Conservation (phyloP, 2,329 filamentous ascomycete genomes). For the Emericellopsis atlantica region DNA sequence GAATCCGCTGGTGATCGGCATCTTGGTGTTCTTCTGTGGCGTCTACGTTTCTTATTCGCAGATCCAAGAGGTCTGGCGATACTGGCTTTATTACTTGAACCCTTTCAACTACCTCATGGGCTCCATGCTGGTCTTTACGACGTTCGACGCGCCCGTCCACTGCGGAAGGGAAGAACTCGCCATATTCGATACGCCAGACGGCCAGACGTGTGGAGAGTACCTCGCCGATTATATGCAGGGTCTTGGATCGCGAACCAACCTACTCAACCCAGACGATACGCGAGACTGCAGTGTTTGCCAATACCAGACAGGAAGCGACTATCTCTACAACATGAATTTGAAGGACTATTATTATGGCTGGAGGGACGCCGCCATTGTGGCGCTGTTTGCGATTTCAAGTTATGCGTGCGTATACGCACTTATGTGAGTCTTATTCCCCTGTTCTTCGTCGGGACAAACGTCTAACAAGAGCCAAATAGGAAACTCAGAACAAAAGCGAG, state of each 20-base stretch:
- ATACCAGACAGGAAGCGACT: constrained; percentile 41
- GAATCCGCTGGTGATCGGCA: constrained; percentile 30
- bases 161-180: constrained; percentile 32
- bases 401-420: no score
- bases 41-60: constrained; percentile 51
- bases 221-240: constrained; percentile 33
- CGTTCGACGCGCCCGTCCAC: constrained; percentile 26
- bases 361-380: constrained; percentile 44
- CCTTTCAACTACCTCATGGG: constrained; percentile 44
- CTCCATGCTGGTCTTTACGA: constrained; percentile 30
- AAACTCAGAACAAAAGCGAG: not conserved
- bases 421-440: no score
- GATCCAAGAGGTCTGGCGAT: constrained; percentile 50
- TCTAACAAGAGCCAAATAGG: no score
- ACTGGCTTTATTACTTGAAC: constrained; percentile 36
- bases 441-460: no score
- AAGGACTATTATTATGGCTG: constrained; percentile 45
- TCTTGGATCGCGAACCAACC: constrained; percentile 30
- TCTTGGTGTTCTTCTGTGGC: constrained; percentile 50
- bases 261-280: constrained; percentile 41
- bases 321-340: constrained; percentile 40
- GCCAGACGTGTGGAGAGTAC: constrained; percentile 41
- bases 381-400: constrained; percentile 17
- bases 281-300: constrained; percentile 42
- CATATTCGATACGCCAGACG: constrained; percentile 27